These are phyloP conservation scores for Kalanchoe fedtschenkoi DNA, from an alignment of 164 flowering plant genomes.

Conservation along the genomic window DNA sequence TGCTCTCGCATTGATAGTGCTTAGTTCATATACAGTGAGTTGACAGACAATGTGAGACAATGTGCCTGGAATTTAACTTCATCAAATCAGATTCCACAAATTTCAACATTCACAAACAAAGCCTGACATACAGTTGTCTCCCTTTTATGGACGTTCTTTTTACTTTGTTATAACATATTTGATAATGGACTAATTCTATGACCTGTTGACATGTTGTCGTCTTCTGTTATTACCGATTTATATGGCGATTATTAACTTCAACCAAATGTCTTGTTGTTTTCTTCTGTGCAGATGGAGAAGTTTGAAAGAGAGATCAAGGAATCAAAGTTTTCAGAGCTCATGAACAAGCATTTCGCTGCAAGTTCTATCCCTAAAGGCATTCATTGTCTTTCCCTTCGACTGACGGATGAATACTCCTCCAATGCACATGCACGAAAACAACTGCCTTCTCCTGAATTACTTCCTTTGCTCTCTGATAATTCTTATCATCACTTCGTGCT, in stretches of 20 bases:
- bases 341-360: constrained; percentile 95
- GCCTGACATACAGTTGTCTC: no score
- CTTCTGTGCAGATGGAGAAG: constrained; percentile 64
- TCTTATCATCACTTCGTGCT: constrained; percentile 74
- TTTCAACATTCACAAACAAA: no score
- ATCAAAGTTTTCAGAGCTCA: constrained; percentile 71
- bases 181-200: no score
- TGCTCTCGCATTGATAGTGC: no score
- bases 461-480: constrained; percentile 83
- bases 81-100: no score
- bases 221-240: no score
- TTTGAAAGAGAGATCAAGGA: constrained; percentile 69
- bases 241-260: background rate
- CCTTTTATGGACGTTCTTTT: no score
- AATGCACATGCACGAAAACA: constrained; percentile 94
- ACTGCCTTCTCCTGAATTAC: constrained; percentile 88
- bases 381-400: constrained; percentile 81
- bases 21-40: no score
- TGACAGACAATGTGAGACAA: no score
- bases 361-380: constrained; percentile 84
- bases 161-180: no score
- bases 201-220: no score
- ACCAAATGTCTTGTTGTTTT: background rate
- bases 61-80: no score
- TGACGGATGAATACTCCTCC: constrained; percentile 95